Evolutionary conservation across 768 basidiomycete genomes (phyloP).

Genomic region (Serendipita sp.): DNA sequence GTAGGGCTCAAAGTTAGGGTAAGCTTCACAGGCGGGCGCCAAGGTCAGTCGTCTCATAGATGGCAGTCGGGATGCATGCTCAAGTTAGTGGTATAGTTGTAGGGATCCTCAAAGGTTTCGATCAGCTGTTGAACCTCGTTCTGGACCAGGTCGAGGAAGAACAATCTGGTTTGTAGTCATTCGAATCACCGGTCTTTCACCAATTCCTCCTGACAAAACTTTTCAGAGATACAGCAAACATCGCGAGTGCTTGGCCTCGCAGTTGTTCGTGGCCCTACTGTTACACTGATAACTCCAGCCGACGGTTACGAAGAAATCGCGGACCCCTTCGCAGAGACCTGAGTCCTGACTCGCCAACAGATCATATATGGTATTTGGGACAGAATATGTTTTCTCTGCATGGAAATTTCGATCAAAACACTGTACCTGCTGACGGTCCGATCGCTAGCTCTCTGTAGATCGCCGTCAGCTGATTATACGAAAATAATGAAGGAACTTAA

Average conservation of each 20-base stretch:
- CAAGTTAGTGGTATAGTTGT: conserved; percentile 36
- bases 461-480: not conserved
- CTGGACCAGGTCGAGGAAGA: conserved; percentile 90
- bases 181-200: conserved; percentile 8
- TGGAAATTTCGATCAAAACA: not conserved
- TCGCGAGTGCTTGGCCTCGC: conserved; percentile 62
- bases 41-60: conserved; percentile 37
- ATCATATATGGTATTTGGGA: not conserved
- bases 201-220: not conserved
- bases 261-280: conserved; percentile 85
- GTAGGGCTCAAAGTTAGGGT: conserved; percentile 83
- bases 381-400: not conserved
- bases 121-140: conserved; percentile 91
- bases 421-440: not conserved
- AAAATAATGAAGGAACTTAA: conserved; percentile 23
- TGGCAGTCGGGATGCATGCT: conserved; percentile 6
- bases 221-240: conserved; percentile 45
- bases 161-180: conserved; percentile 34
- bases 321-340: conserved; percentile 54
- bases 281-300: conserved; percentile 83
- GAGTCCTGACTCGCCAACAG: not conserved
- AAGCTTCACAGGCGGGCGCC: conserved; percentile 94
- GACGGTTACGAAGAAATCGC: conserved; percentile 91
- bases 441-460: not conserved
- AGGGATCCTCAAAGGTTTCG: conserved; percentile 87